Percentiles rank a stretch among this genome's conserved stretches.
Conservation (phyloP, 179 eudicot genomes). For the Drosera spatulata region DNA sequence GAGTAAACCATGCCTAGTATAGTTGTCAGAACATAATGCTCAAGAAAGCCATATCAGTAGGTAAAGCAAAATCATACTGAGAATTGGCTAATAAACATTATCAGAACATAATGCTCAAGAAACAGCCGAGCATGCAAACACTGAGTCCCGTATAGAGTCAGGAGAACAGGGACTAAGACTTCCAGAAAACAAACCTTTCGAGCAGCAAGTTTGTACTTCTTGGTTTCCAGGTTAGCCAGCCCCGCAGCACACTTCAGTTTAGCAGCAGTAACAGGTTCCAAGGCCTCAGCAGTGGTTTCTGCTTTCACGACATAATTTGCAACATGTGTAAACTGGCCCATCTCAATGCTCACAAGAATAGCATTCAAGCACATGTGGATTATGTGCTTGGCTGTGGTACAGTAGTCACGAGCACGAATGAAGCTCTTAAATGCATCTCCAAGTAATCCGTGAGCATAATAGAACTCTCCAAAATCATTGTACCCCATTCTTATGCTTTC, state of each 20-base stretch:
- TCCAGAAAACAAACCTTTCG: slow-evolving; percentile 52
- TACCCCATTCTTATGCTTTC: slow-evolving; percentile 99
- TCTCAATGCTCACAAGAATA: slow-evolving; percentile 88
- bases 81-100: no score
- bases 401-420: slow-evolving; percentile 92
- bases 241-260: slow-evolving; percentile 90
- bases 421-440: slow-evolving; percentile 92
- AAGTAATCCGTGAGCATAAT: slow-evolving; percentile 75
- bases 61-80: no score
- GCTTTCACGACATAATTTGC: slow-evolving; percentile 88
- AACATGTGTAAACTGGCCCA: slow-evolving; percentile 92
- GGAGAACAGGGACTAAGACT: no score
- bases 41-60: no score
- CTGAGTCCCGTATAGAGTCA: no score
- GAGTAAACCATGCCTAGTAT: no score
- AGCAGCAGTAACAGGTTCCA: slow-evolving; percentile 51
- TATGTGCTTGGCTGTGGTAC: slow-evolving; percentile 88
- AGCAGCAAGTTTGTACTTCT: slow-evolving; percentile 88
- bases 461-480: slow-evolving; percentile 88
- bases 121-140: no score
- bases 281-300: slow-evolving; percentile 57
- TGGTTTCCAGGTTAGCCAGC: slow-evolving; percentile 63
- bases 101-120: no score
- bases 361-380: slow-evolving; percentile 88
- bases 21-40: no score